A percentile compares a stretch with the other conserved stretches of the same genome.
Conservation (phyloP, 2,329 filamentous ascomycete genomes). For the Rutstroemia sydowiana region DNA sequence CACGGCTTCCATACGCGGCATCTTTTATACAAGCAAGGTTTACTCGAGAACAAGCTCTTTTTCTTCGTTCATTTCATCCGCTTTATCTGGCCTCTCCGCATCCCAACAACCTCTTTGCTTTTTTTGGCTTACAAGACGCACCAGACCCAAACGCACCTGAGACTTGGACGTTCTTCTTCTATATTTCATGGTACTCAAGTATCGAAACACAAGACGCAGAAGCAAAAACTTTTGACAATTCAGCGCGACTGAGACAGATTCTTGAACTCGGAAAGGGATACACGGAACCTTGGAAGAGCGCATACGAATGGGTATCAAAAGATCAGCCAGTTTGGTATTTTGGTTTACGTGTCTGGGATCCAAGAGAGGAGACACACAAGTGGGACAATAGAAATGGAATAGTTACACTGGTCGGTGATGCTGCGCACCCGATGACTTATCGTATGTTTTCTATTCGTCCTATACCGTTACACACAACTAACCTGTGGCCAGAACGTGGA, state of each 20-base stretch:
- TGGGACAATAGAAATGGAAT: constrained; percentile 30
- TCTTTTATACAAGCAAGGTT: constrained; percentile 39
- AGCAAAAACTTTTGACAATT: constrained; percentile 28
- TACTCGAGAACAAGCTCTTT: constrained; percentile 36
- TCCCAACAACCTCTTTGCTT: constrained; percentile 37
- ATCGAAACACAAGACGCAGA: constrained; percentile 36
- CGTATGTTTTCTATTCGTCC: constrained; percentile 22
- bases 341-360: constrained; percentile 29
- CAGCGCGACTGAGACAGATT: constrained; percentile 34
- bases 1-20: constrained; percentile 36
- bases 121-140: constrained; percentile 39
- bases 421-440: constrained; percentile 32
- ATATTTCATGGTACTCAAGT: constrained; percentile 37
- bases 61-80: constrained; percentile 37
- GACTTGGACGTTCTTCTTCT: constrained; percentile 40
- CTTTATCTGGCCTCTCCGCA: constrained; percentile 37
- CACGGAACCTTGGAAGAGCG: constrained; percentile 38
- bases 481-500: constrained; percentile 36
- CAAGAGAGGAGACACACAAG: constrained; percentile 24
- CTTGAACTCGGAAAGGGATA: constrained; percentile 34
- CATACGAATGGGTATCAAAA: constrained; percentile 31
- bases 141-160: constrained; percentile 33
- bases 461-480: constrained; percentile 1
- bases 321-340: constrained; percentile 28
- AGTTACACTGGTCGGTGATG: constrained; percentile 31